These are phyloP conservation scores for Mycena vulgaris DNA, from an alignment of 768 basidiomycete genomes.

Conservation along the genomic window DNA sequence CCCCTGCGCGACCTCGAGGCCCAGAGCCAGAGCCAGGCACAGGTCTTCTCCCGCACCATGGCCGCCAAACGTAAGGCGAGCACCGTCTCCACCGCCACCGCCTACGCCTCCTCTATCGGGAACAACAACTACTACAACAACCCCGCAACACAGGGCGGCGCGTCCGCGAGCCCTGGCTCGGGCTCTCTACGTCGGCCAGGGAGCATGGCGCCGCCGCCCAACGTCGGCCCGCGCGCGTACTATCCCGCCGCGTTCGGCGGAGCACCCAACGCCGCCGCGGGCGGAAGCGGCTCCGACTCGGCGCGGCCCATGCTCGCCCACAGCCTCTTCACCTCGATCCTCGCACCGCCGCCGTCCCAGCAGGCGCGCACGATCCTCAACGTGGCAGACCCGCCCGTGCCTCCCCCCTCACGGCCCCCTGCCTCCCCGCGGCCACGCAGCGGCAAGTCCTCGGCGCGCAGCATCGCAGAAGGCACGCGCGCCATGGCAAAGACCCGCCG, in stretches of 20 bases:
- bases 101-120: slow-evolving; percentile 43
- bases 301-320: slow-evolving; percentile 54
- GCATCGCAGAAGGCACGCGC: slow-evolving; percentile 64
- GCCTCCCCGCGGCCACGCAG: slow-evolving; percentile 63
- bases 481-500: slow-evolving; percentile 59
- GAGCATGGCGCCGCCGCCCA: slow-evolving; percentile 61
- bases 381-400: slow-evolving; percentile 76
- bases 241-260: slow-evolving; percentile 53
- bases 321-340: slow-evolving; percentile 81
- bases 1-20: slow-evolving; percentile 82
- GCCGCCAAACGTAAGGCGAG: slow-evolving; percentile 71
- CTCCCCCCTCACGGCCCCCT: slow-evolving; percentile 64
- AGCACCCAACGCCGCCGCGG: slow-evolving; percentile 47
- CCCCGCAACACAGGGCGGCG: slow-evolving; percentile 65
- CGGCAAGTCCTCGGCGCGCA: slow-evolving; percentile 58
- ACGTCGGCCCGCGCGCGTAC: slow-evolving; percentile 59
- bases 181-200: slow-evolving; percentile 52
- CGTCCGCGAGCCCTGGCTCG: slow-evolving; percentile 47
- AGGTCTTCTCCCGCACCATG: slow-evolving; percentile 66
- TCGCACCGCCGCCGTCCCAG: slow-evolving; percentile 83
- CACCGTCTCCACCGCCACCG: slow-evolving; percentile 28
- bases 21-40: slow-evolving; percentile 62
- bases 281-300: slow-evolving; percentile 50
- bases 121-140: slow-evolving; percentile 65
- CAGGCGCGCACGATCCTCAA: slow-evolving; percentile 87